Evolutionary conservation across 441 rosid species (phyloP).

Genomic region (Syzygium syzygioides): DNA sequence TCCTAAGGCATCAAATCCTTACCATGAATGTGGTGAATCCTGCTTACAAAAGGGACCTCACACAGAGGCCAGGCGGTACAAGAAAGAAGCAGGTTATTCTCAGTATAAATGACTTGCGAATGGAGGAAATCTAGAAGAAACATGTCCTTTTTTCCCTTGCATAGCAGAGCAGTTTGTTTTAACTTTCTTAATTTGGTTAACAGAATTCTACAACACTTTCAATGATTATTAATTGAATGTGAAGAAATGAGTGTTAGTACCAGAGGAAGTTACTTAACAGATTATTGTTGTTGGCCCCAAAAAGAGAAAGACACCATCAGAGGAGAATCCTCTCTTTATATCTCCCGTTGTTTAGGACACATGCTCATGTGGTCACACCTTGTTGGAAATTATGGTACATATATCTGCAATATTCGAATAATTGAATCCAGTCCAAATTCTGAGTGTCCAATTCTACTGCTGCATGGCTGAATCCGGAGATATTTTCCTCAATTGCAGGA

Average conservation of each 20-base stretch:
- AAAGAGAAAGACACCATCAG: neutral
- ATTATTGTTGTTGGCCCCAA: neutral
- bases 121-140: neutral
- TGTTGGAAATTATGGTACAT: neutral
- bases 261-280: neutral
- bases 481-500: neutral
- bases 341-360: neutral
- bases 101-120: neutral
- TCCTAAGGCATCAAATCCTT: constrained; percentile 57
- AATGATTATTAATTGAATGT: neutral
- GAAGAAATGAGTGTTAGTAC: neutral
- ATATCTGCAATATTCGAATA: neutral
- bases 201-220: neutral
- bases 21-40: constrained; percentile 69
- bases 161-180: neutral
- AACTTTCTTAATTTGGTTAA: neutral
- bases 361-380: neutral
- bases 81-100: constrained; percentile 49
- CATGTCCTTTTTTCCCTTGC: neutral
- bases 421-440: neutral
- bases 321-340: neutral
- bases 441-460: neutral
- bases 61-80: constrained; percentile 36
- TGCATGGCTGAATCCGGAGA: neutral
- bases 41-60: constrained; percentile 55